Evolutionary conservation across 176 grass and related monocot genomes (phyloP).

Genomic region (Cenchrus fungigraminus): DNA sequence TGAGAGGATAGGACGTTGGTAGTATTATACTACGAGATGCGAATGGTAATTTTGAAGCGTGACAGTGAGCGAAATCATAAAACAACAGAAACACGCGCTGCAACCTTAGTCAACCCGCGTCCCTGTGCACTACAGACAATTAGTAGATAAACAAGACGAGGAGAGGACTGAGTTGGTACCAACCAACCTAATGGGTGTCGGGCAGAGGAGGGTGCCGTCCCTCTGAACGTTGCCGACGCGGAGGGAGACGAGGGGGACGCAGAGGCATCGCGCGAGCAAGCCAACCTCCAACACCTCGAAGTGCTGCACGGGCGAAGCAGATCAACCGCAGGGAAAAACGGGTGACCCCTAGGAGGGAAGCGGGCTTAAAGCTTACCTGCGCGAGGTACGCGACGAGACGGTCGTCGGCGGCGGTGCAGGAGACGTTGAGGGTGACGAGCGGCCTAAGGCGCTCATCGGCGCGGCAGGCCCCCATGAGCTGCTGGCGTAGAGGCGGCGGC

Average conservation of each 20-base stretch:
- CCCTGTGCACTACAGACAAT: neutral
- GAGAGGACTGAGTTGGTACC: neutral
- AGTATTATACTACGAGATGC: neutral
- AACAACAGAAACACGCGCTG: neutral
- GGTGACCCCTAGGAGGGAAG: neutral
- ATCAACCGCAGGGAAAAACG: neutral
- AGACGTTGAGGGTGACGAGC: constrained; percentile 63
- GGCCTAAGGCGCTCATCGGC: constrained; percentile 75
- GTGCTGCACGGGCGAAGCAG: constrained; percentile 45
- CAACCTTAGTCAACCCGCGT: neutral
- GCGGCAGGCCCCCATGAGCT: constrained; percentile 83
- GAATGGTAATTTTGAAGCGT: neutral
- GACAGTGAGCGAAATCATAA: neutral
- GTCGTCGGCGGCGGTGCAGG: constrained; percentile 63
- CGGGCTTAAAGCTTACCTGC: constrained; percentile 22
- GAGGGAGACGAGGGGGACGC: constrained; percentile 74
- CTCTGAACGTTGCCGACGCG: constrained; percentile 79
- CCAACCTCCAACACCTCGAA: constrained; percentile 81
- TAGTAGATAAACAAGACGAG: neutral
- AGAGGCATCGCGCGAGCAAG: constrained; percentile 83
- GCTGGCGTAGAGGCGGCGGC: constrained; percentile 48
- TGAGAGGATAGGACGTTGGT: too few relatives aligned
- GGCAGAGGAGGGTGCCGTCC: constrained; percentile 61
- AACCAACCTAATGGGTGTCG: constrained; percentile 63
- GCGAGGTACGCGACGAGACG: too few relatives aligned